Conservation (phyloP, 306 rosid genomes). For the Corylus heterophylla region DNA sequence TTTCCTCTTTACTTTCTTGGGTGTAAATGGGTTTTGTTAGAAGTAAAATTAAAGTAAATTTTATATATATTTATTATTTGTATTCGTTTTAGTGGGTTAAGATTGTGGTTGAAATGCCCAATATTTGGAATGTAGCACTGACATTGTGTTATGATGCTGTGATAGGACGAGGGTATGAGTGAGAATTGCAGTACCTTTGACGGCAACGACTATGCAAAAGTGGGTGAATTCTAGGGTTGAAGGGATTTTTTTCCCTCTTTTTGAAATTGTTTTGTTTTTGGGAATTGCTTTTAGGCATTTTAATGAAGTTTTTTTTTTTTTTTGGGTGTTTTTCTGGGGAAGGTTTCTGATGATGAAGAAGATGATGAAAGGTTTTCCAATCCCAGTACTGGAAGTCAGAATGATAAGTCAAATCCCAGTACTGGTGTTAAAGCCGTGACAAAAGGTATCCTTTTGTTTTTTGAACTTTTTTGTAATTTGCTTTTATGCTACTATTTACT, state of each 20-base stretch:
- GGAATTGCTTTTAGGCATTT: not conserved
- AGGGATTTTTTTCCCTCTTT: not conserved
- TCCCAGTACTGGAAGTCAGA: slow-evolving; percentile 72
- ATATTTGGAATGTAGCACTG: not conserved
- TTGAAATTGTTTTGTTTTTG: not conserved
- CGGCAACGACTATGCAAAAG: slow-evolving; percentile 46
- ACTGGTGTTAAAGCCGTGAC: slow-evolving; percentile 34
- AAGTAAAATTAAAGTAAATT: too few relatives aligned
- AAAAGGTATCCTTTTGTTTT: slow-evolving; percentile 35
- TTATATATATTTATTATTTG: not conserved
- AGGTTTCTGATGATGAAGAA: slow-evolving; percentile 75
- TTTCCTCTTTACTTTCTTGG: not conserved
- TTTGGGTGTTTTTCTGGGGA: not conserved
- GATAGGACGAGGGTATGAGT: slow-evolving; percentile 64
- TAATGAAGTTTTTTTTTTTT: not conserved
- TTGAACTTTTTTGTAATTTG: not conserved
- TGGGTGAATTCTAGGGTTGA: slow-evolving; percentile 15
- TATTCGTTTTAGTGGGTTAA: not conserved
- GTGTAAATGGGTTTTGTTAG: not conserved
- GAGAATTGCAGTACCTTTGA: slow-evolving; percentile 42
- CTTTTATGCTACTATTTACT: not conserved
- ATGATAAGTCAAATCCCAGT: slow-evolving; percentile 42
- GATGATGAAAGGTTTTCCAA: slow-evolving; percentile 55
- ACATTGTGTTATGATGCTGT: slow-evolving; percentile 16
- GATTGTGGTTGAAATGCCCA: not conserved